Evolutionary conservation across 2,329 filamentous ascomycete genomes (phyloP).

Genomic region (Stemphylium beticola): DNA sequence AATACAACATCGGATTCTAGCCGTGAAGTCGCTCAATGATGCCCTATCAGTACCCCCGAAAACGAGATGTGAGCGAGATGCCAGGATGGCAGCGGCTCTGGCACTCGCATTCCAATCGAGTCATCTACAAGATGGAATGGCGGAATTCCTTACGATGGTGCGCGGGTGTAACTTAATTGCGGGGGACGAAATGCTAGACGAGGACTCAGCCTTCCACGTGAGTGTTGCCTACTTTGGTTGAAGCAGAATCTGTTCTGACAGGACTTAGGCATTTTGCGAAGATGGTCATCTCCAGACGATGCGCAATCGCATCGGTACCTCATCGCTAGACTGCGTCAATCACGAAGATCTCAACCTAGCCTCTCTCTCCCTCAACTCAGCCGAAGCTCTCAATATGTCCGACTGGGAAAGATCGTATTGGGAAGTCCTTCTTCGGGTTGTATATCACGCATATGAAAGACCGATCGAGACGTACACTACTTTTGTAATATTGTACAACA

Average conservation of each 20-base stretch:
- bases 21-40: conserved; percentile 59
- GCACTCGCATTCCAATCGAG: conserved; percentile 49
- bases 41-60: conserved; percentile 45
- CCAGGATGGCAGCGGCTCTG: conserved; percentile 46
- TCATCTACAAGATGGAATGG: conserved; percentile 46
- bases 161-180: conserved; percentile 47
- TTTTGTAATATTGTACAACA: conserved; percentile 52
- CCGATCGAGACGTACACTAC: conserved; percentile 50
- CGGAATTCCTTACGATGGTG: conserved; percentile 48
- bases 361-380: conserved; percentile 32
- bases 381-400: conserved; percentile 36
- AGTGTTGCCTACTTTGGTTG: neutral
- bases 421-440: conserved; percentile 29
- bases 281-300: conserved; percentile 44
- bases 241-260: neutral
- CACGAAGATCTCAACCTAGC: conserved; percentile 41
- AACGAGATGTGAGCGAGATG: conserved; percentile 42
- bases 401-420: conserved; percentile 39
- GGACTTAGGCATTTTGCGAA: conserved; percentile 34
- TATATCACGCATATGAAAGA: conserved; percentile 37
- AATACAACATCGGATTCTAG: conserved; percentile 69
- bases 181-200: conserved; percentile 25
- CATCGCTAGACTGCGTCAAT: conserved; percentile 25
- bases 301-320: conserved; percentile 31
- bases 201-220: conserved; percentile 41